Evolutionary conservation across 2,329 filamentous ascomycete species (phyloP), one percentile per base, ranked within the genome.

Genomic region (Calonectria fujianensis): DNA sequence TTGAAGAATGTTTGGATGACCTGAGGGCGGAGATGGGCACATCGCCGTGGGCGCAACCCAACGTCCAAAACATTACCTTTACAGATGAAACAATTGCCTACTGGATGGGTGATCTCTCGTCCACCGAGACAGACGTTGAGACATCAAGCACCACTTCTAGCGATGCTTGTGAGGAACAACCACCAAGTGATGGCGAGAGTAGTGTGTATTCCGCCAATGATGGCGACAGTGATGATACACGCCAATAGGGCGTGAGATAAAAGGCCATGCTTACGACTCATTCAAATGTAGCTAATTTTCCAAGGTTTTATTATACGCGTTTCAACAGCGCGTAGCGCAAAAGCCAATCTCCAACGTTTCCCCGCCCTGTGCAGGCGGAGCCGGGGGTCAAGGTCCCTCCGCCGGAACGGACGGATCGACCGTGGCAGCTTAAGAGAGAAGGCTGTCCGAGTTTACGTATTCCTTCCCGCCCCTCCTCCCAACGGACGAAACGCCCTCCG

Each of bases 1-100:
- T 79, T 16, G 32, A 68, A 3, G 75, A 63, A 2, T 74, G 63
- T 20, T 9, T 78, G 1, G 10, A 57, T 0, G 77, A 77, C 1
- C 27, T 78, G n/a, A 57, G 18, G 51, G 29, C 52, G 1, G 77
- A 79, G 9, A 24, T 79, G 0, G 32, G 45, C 1, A 69, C 14
- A 0, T 64, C 51, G 2, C 50, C 75, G 9, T 76, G 70, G 69
- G 9, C 70, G 0, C 61, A 48, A 16, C 32, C 35, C 48, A 24
- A 52, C 27, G 13, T 11, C 31, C 9, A n/a, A 1, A 18, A 10
- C 52, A 1, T 35, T 20, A 16, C 20, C 5, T 57, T 32, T 35
- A 13, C 7, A 4, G 52, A 57, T 35, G 31, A 32, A 20, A 10
- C 3, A 2, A 18, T 57, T 13, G 14, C 24, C 18, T n/a, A 35